Evolutionary conservation across 192 early-diverging fungal species (phyloP).

Genomic region (Coemansia sp.): DNA sequence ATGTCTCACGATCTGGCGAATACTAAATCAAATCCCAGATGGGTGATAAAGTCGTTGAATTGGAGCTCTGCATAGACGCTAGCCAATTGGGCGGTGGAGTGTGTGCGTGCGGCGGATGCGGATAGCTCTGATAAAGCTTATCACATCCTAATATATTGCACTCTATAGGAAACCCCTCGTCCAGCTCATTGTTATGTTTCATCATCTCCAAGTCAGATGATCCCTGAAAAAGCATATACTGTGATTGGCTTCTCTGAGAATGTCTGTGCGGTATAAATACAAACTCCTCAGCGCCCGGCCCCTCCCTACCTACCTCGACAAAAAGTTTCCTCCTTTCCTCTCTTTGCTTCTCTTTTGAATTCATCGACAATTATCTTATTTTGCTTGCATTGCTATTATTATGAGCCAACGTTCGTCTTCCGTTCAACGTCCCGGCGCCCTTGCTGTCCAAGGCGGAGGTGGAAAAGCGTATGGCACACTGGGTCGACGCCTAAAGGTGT

Average conservation of each 20-base stretch:
- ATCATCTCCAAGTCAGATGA: neutral
- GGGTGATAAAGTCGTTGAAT: no score
- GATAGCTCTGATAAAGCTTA: neutral
- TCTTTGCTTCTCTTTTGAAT: neutral
- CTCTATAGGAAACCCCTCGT: neutral
- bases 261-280: neutral
- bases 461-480: slow-evolving; percentile 29
- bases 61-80: no score
- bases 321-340: neutral
- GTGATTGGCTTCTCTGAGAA: neutral
- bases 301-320: neutral
- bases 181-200: neutral
- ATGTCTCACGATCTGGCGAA: no score
- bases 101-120: no score
- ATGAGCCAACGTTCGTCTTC: neutral
- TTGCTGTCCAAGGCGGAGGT: neutral
- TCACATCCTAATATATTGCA: neutral
- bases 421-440: neutral
- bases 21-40: no score
- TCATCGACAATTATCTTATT: neutral
- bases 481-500: slow-evolving; percentile 55
- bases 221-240: neutral
- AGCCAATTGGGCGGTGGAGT: no score
- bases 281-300: neutral
- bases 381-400: neutral